phyloP scores from a whole-genome alignment of 371 early-diverging fungal species.

The Haplosporangium sp. region DNA sequence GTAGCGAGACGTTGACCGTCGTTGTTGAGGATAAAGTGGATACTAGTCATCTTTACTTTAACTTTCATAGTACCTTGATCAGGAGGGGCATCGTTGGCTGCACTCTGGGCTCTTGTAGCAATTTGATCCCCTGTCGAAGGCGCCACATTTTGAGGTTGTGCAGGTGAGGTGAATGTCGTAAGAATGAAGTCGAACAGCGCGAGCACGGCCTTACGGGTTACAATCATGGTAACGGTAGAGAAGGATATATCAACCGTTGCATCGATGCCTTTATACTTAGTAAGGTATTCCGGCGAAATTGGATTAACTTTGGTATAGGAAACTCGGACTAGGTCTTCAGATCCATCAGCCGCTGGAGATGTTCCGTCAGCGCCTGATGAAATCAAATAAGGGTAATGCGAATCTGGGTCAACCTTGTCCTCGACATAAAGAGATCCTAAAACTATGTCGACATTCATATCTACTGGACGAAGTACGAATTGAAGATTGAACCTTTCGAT shows the following conservation, averaged over 20 bases:
- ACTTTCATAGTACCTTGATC: constrained; percentile 70
- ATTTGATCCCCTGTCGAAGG: constrained; percentile 11
- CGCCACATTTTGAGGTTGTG: constrained; percentile 14
- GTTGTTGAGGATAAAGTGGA: constrained; percentile 87
- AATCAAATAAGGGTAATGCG: constrained; percentile 76
- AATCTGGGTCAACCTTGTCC: constrained; percentile 75
- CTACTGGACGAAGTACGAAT: constrained; percentile 78
- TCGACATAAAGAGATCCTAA: constrained; percentile 82
- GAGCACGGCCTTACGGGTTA: constrained; percentile 89
- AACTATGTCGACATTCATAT: constrained; percentile 79
- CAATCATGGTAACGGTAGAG: constrained; percentile 84
- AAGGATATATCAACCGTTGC: constrained; percentile 87
- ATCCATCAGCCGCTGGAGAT: constrained; percentile 33
- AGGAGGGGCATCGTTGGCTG: constrained; percentile 25
- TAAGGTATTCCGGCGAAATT: constrained; percentile 81
- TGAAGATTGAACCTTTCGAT: constrained; percentile 78
- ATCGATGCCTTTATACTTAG: constrained; percentile 82
- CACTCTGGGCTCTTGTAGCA: constrained; percentile 13
- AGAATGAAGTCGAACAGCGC: constrained; percentile 88
- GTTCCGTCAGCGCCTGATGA: constrained; percentile 66
- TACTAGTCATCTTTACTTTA: constrained; percentile 80
- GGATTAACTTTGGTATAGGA: constrained; percentile 79
- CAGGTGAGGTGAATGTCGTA: constrained; percentile 79
- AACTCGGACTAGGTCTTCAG: constrained; percentile 76
- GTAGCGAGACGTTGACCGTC: constrained; percentile 86